These are phyloP conservation scores for Craterostigma plantagineum DNA, from an alignment of 257 asterid genomes.

Conservation along the genomic window DNA sequence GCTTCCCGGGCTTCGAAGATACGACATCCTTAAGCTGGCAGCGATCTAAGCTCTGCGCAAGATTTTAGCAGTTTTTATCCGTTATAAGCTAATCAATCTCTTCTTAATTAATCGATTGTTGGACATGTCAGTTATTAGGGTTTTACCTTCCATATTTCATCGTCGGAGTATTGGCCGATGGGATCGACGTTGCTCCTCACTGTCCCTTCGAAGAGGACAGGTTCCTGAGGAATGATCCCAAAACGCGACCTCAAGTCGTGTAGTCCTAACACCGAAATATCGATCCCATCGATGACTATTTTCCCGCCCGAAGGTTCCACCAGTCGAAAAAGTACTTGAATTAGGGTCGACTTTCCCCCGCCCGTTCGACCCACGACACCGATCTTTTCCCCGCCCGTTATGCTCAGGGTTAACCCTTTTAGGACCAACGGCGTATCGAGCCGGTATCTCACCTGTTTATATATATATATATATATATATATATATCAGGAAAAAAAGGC, in stretches of 20 bases:
- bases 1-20: constrained; percentile 62
- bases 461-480: constrained; percentile 4
- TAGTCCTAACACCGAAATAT: constrained; percentile 58
- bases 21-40: constrained; percentile 98
- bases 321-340: constrained; percentile 84
- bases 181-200: constrained; percentile 96
- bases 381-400: constrained; percentile 79
- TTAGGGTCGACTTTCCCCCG: constrained; percentile 88
- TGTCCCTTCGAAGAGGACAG: constrained; percentile 92
- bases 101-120: too few relatives aligned
- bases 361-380: constrained; percentile 98
- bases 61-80: not conserved
- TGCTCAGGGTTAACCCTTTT: constrained; percentile 61
- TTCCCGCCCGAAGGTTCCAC: constrained; percentile 88
- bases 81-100: too few relatives aligned
- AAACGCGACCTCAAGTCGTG: constrained; percentile 93
- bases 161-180: constrained; percentile 59
- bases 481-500: not conserved
- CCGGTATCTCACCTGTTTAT: constrained; percentile 67
- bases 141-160: constrained; percentile 92
- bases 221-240: constrained; percentile 98
- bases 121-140: too few relatives aligned
- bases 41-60: constrained; percentile 62
- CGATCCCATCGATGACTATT: constrained; percentile 56
- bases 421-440: constrained; percentile 78